Base-by-base conservation (phyloP, 331 rosid genomes). In the Malus hybrid region DNA sequence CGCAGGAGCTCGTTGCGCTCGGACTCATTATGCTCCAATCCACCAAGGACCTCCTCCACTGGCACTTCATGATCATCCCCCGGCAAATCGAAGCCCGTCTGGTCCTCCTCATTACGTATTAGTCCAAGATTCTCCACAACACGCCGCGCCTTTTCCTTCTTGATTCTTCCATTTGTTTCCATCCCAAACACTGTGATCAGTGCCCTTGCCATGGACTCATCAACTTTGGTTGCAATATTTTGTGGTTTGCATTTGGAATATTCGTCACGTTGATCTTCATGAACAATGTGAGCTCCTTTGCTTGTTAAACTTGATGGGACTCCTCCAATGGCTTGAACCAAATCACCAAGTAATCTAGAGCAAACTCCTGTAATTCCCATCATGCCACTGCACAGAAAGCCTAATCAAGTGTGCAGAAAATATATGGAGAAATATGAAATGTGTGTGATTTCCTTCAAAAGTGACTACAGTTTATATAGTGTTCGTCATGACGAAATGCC, bases 121-220 rank as follows among this genome's bases (percentile, higher is more conserved):
- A 93, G 80, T 15, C 97, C 97, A 6, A 93, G 96, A 81, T 88
- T 93, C 82, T 88, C 88, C 79, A 88, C 97, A 73, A 93, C 94
- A 20, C 71, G 50, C 76, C 86, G 46, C 0, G 89, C 97, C 22
- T 81, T 93, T 34, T 91, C 94, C 84, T 88, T 93, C 90, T 86
- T 90, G 73, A 91, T 88, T 60, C 86, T 91, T 56, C 98, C 97
- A 56, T 91, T 85, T 80, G 59, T 82, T 77, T 89, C 83, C 98
- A 93, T 90, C 70, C 96, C 98, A 70, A 93, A 93, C 64, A 93
- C 98, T 0, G 91, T 90, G 44, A 91, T 85, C 36, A 93, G 88
- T 31, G 97, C 95, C 7, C 84, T 31, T 0, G 87, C 73, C 90
- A 91, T 81, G 50, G 85, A 75, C 22, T 83, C 91, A 15, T 88